A percentile compares a stretch with the other conserved stretches of the same genome.
Evolutionary conservation across 345 rosid species (phyloP).

Genomic region (Salix viminalis): DNA sequence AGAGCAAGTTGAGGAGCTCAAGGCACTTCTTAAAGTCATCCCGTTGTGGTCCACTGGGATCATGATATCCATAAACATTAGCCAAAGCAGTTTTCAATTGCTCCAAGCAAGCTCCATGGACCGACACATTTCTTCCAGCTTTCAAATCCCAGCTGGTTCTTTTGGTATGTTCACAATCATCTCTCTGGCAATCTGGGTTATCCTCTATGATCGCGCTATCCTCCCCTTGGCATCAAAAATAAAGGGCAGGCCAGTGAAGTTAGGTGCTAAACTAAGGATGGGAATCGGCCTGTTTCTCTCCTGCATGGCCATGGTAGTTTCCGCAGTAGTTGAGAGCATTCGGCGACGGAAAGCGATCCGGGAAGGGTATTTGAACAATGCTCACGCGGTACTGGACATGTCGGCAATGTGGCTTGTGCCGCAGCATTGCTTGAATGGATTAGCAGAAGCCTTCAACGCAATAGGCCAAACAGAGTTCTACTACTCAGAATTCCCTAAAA

Average conservation of each 20-base stretch:
- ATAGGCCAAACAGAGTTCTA: slow-evolving; percentile 48
- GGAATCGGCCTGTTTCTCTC: slow-evolving; percentile 39
- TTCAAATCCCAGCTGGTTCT: slow-evolving; percentile 56
- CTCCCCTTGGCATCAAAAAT: slow-evolving; percentile 39
- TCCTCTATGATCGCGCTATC: slow-evolving; percentile 36
- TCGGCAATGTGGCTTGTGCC: slow-evolving; percentile 52
- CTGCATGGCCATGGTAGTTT: slow-evolving; percentile 23
- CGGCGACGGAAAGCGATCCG: slow-evolving; percentile 28
- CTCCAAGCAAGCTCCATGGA: slow-evolving; percentile 50
- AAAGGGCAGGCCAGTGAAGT: slow-evolving; percentile 25
- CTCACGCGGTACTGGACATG: slow-evolving; percentile 26
- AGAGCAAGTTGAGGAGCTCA: slow-evolving; percentile 61
- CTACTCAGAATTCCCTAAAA: slow-evolving; percentile 49
- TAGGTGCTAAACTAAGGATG: slow-evolving; percentile 46
- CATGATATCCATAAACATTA: slow-evolving; percentile 26
- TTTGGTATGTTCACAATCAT: slow-evolving; percentile 33
- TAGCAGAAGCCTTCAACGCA: slow-evolving; percentile 41
- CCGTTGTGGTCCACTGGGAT: slow-evolving; percentile 58
- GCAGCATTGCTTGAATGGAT: slow-evolving; percentile 30
- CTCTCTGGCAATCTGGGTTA: slow-evolving; percentile 33
- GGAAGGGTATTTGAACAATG: slow-evolving; percentile 25
- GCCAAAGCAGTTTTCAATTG: slow-evolving; percentile 38
- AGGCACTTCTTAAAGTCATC: slow-evolving; percentile 42
- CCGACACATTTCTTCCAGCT: slow-evolving; percentile 38
- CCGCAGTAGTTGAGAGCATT: slow-evolving; percentile 38